These are phyloP conservation scores for Penicillium desertorum DNA, from an alignment of 495 filamentous ascomycete genomes.

Conservation along the genomic window DNA sequence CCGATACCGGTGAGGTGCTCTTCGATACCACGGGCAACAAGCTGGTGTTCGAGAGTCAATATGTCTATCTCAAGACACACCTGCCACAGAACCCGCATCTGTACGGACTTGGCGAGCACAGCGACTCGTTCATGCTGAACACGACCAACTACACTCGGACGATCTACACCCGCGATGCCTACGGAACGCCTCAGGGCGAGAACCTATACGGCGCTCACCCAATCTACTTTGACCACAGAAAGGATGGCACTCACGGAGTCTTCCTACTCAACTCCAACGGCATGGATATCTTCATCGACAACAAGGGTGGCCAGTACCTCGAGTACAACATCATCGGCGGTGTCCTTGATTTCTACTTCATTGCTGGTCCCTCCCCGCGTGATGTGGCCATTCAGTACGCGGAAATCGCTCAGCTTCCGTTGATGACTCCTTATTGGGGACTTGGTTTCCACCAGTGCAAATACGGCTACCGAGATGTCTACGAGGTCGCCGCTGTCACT, in stretches of 20 bases:
- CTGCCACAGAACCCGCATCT: slow-evolving; percentile 55
- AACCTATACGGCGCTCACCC: slow-evolving; percentile 57
- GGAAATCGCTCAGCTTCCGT: slow-evolving; percentile 45
- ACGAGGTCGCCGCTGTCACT: slow-evolving; percentile 47
- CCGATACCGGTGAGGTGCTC: slow-evolving; percentile 34
- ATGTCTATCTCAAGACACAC: slow-evolving; percentile 50
- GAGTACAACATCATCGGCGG: slow-evolving; percentile 66
- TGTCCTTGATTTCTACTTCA: slow-evolving; percentile 56
- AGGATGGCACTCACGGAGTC: slow-evolving; percentile 55
- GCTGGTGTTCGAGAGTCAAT: slow-evolving; percentile 57
- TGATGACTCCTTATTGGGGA: slow-evolving; percentile 54
- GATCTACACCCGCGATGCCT: slow-evolving; percentile 60
- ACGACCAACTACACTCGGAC: slow-evolving; percentile 57
- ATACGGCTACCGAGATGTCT: slow-evolving; percentile 56
- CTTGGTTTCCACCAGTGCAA: slow-evolving; percentile 59
- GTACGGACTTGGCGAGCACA: slow-evolving; percentile 56
- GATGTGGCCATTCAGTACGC: slow-evolving; percentile 52
- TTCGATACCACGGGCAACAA: slow-evolving; percentile 50
- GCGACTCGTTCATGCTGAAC: slow-evolving; percentile 48
- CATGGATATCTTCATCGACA: slow-evolving; percentile 61
- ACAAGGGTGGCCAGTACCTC: slow-evolving; percentile 53
- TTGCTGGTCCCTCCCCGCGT: slow-evolving; percentile 48
- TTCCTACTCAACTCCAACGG: slow-evolving; percentile 62
- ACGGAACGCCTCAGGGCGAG: slow-evolving; percentile 21
- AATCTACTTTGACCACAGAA: slow-evolving; percentile 52